Evolutionary conservation across 176 grass and related monocot genomes (phyloP).

Genomic region (Rhynchospora pubera): DNA sequence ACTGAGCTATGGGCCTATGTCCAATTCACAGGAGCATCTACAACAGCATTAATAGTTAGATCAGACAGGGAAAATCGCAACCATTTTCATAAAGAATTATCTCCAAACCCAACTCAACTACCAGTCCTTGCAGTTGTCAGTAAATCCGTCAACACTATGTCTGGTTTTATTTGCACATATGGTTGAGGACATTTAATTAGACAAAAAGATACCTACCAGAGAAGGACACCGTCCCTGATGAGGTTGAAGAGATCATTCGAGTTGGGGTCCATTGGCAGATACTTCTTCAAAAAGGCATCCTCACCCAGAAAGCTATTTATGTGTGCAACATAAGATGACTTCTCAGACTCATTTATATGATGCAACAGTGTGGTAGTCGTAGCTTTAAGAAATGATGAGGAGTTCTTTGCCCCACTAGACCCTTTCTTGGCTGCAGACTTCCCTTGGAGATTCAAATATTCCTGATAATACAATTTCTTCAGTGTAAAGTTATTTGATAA

Average conservation of each 20-base stretch:
- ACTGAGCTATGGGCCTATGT: neutral
- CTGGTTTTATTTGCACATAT: neutral
- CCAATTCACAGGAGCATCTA: neutral
- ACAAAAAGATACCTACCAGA: conserved; percentile 55
- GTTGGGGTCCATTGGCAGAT: conserved; percentile 72
- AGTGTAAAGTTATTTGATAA: neutral
- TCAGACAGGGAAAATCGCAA: neutral
- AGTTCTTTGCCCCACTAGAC: conserved; percentile 35
- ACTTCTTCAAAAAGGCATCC: conserved; percentile 85
- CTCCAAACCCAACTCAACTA: neutral
- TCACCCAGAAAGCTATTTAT: conserved; percentile 89
- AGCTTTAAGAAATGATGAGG: conserved; percentile 83
- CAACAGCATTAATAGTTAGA: neutral
- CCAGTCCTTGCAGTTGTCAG: neutral
- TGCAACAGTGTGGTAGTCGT: conserved; percentile 82
- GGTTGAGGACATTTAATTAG: neutral
- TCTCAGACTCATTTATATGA: conserved; percentile 88
- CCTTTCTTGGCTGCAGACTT: conserved; percentile 49
- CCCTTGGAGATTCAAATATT: conserved; percentile 70
- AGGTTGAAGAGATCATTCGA: conserved; percentile 74
- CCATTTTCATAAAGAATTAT: neutral
- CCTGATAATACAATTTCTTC: conserved; percentile 29
- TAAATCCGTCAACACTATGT: neutral
- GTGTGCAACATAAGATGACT: conserved; percentile 85
- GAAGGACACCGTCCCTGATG: conserved; percentile 80